Conservation (phyloP, 768 basidiomycete genomes). For the Boletus patriciae region DNA sequence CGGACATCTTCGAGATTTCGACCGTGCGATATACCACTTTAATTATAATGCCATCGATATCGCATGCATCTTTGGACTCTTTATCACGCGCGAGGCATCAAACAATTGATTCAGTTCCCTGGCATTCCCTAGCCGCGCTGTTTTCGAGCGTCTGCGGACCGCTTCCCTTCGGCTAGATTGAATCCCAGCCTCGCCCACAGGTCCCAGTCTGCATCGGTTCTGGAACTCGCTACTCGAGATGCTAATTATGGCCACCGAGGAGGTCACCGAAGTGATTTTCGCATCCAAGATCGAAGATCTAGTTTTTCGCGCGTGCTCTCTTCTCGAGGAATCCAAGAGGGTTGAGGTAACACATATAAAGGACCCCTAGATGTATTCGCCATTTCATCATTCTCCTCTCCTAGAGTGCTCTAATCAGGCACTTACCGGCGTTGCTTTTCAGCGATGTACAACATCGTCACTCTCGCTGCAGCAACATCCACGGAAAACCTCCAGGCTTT, state of each 20-base stretch:
- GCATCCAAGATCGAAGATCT: conserved; percentile 9
- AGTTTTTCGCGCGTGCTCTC: conserved; percentile 19
- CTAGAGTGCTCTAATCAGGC: conserved; percentile 2
- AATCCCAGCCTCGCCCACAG: conserved; percentile 24
- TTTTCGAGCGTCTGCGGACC: conserved; percentile 22
- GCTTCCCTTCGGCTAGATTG: conserved; percentile 23
- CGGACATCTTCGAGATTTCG: conserved; percentile 2
- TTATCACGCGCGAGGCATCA: conserved; percentile 18
- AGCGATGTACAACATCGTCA: conserved; percentile 38
- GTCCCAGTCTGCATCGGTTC: conserved; percentile 15
- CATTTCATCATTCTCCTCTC: conserved; percentile 16
- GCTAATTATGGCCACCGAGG: conserved; percentile 28
- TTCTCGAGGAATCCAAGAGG: conserved; percentile 13
- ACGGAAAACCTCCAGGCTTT: conserved; percentile 50
- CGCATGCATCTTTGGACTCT: conserved; percentile 6
- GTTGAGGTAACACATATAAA: conserved; percentile 24
- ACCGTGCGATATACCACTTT: conserved; percentile 12
- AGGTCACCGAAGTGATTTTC: conserved; percentile 18
- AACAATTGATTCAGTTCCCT: conserved; percentile 12
- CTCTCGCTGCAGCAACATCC: conserved; percentile 45
- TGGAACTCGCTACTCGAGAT: conserved; percentile 15
- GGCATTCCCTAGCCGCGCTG: conserved; percentile 10
- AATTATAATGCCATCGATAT: conserved; percentile 13
- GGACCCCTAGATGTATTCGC: conserved; percentile 1
- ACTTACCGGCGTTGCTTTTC: neutral